Percentiles rank a stretch among this genome's conserved stretches.
phyloP scores from a whole-genome alignment of 331 rosid genomes.

The Phaseolus coccineus region DNA sequence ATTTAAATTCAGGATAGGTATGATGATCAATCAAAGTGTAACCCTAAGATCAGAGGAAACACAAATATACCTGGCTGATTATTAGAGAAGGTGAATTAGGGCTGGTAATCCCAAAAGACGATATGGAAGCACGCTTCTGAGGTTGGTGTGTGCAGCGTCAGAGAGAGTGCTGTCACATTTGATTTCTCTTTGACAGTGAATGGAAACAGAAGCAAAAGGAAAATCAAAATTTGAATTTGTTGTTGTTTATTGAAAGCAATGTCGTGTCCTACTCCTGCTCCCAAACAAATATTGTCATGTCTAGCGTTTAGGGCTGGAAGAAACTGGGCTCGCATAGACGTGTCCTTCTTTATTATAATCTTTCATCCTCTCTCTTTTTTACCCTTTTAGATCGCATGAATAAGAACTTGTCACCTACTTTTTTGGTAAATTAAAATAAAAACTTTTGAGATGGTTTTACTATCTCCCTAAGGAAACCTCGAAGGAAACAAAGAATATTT shows the following conservation, averaged over 20 bases:
- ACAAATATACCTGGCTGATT: constrained; percentile 26
- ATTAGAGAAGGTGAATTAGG: constrained; percentile 6
- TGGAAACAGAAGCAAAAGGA: neutral
- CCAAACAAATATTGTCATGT: neutral
- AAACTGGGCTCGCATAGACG: neutral
- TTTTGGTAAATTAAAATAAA: too few relatives aligned
- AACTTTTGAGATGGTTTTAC: too few relatives aligned
- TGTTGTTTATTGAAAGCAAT: neutral
- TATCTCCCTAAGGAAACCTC: too few relatives aligned
- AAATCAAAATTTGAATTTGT: constrained; percentile 7
- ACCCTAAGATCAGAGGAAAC: constrained; percentile 34
- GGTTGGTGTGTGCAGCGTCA: constrained; percentile 17
- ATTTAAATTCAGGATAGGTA: neutral
- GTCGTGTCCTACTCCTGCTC: neutral
- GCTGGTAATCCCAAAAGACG: neutral
- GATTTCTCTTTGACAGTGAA: constrained; percentile 12
- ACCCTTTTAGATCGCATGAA: too few relatives aligned
- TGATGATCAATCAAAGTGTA: neutral
- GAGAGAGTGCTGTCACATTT: neutral
- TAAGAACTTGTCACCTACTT: too few relatives aligned
- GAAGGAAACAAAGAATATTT: too few relatives aligned
- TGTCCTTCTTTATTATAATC: neutral
- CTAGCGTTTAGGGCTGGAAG: neutral
- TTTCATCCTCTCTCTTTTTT: neutral
- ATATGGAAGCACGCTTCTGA: neutral